Evolutionary conservation across 345 rosid species (phyloP), one percentile per base, ranked within the genome.

Genomic region (Ceriops tagal): DNA sequence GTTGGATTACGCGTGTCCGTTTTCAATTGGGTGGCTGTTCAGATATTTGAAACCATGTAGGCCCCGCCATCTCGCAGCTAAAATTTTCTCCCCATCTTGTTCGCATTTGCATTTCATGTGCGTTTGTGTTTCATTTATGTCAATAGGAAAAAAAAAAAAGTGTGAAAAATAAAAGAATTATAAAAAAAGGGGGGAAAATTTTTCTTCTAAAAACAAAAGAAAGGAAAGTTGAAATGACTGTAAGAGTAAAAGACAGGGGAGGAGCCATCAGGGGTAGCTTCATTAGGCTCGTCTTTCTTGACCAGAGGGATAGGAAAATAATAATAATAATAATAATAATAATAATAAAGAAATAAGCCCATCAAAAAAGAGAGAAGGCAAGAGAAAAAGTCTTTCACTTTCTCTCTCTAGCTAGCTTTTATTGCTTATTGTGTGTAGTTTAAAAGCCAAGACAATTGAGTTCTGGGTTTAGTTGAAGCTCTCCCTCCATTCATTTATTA

Each of bases 211-310:
- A 13, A 43, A 13, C 3, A 43, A 43, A 43, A 43, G 15, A 43
- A 43, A 11, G 3, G 3, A 43, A 24, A 43, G 20, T 16, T 24
- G 53, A 53, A 10, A 58, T 32, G 46, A 57, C 24, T 27, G 37
- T 20, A 61, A 16, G 26, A n/a, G 15, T 18, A 26, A 43, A 62
- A 34, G 61, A 69, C 18, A 7, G 37, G 49, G 49, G 65, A 65
- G 70, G 71, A 68, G 76, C 75, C 73, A 68, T 61, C 10, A 69
- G 69, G 30, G 68, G 18, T 15, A 43, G 49, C 18, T 43, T 61
- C 43, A 74, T 24, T 18, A 56, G 73, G 72, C 82, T 39, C 30
- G 37, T 64, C 64, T 59, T 75, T 56, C 73, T 72, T 75, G 86
- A 83, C 83, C 74, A 60, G 15, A 58, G 67, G 5, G 16, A 15